A percentile compares a stretch with the other conserved stretches of the same genome.
phyloP scores from a whole-genome alignment of 805 yeast genomes.

The Saccharomycopsis sp. region DNA sequence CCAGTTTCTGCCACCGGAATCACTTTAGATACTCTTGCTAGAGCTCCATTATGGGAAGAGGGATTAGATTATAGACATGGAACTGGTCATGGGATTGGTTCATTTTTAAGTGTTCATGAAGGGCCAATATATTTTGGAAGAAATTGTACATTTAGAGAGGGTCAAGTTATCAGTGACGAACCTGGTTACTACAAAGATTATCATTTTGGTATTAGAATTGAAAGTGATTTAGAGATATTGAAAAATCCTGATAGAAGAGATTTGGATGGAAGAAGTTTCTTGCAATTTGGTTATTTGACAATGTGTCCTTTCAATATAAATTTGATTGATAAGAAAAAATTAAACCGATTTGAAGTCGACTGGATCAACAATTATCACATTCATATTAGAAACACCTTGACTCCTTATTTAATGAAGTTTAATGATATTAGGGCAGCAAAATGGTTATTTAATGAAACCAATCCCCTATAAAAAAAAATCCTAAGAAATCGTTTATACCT shows the following conservation, averaged over 20 bases:
- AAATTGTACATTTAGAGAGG: conserved; percentile 37
- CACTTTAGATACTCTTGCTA: conserved; percentile 49
- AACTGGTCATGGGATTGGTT: conserved; percentile 61
- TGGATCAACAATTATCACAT: conserved; percentile 47
- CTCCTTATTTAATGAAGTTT: conserved; percentile 30
- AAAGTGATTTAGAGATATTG: conserved; percentile 36
- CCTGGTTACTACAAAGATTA: conserved; percentile 59
- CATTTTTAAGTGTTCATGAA: conserved; percentile 55
- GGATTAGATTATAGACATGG: conserved; percentile 59
- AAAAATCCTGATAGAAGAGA: conserved; percentile 35
- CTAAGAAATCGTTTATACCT: no score
- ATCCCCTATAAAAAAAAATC: conserved; percentile 25
- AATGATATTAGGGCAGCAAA: conserved; percentile 50
- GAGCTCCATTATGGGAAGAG: conserved; percentile 49
- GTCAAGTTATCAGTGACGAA: conserved; percentile 52
- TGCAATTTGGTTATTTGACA: conserved; percentile 50
- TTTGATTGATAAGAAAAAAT: conserved; percentile 39
- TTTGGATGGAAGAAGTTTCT: conserved; percentile 32
- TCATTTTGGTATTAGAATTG: conserved; percentile 52
- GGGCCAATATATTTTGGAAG: conserved; percentile 52
- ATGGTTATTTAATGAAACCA: conserved; percentile 71
- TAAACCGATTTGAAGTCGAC: conserved; percentile 38
- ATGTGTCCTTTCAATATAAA: conserved; percentile 50
- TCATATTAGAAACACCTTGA: conserved; percentile 38
- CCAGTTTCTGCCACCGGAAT: conserved; percentile 51